Evolutionary conservation across 2,329 filamentous ascomycete species (phyloP), one percentile per base, ranked within the genome.

Genomic region (Scleromitrula shiraiana): DNA sequence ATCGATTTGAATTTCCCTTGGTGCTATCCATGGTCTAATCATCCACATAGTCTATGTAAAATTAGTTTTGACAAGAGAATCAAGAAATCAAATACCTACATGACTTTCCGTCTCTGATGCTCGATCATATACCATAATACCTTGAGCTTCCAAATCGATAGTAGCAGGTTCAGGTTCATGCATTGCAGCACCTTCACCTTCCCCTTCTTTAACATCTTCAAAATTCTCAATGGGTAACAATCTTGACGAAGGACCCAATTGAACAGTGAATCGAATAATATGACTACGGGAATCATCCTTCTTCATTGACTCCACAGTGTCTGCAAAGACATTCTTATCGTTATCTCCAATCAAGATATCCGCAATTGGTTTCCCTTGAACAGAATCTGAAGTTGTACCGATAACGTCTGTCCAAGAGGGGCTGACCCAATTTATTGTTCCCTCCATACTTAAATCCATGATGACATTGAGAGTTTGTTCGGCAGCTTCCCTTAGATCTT

Each of bases 401-500:
- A 97, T 84, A 41, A 98, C 85, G 60, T 97, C 89, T 52, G 80
- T 79, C 93, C 93, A 98, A 14, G 91, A 96, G 10, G 90, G 88
- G 65, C 91, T 97, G 59, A 95, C 90, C 88, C 93, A 98, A 68
- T 89, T 85, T 61, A 98, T 85, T 52, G 81, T 85, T 56, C 88
- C 88, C 63, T 96, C 86, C 48, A 97, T 77, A 62, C 89, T 88
- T 56, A 98, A 75, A 69, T 98, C 91, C 64, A 98, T 77, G 65
- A 98, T 95, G 55, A 95, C 87, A 67, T 97, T 98, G 64, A 95
- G 76, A 19, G 90, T 96, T 70, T 96, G 88, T 69, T 97, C 91
- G 42, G 91, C 93, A 33, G 91, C 93, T 70, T 95, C 88, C 63
- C 90, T 89, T 58, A 98, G 77, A 65, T 97, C 91, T 64, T 95